Evolutionary conservation across 2,329 filamentous ascomycete species (phyloP), one percentile per base, ranked within the genome.

Genomic region (Coniochaeta sp.): DNA sequence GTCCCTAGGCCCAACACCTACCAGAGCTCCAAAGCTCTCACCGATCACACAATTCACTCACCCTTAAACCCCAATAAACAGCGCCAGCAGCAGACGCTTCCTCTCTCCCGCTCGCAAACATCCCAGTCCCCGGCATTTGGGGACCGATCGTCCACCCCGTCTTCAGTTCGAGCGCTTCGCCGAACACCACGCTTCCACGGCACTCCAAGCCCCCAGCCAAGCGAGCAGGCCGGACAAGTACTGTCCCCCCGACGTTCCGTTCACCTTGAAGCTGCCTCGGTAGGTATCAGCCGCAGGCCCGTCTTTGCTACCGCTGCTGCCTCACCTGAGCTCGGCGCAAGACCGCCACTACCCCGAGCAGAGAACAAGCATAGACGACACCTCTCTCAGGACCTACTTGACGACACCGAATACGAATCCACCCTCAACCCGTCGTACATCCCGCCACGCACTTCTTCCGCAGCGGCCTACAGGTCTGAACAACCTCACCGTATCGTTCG

Each of bases 41-140:
- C 79, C 76, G 71, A 71, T 75, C 69, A 79, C 78, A 76, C 79
- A 64, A 68, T 61, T 68, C 65, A 79, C 75, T 75, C 75, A 63
- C 67, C 69, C 61, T 69, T 69, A 63, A 64, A 64, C 52, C 57
- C 68, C 55, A 57, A 61, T 59, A 61, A 65, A 53, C 63, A 64
- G 61, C 68, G 63, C 65, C 70, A 71, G 67, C 67, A 64, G 58
- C 65, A 69, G 69, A 71, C 63, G 52, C 57, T 58, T 58, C 60
- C 63, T 58, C 62, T 53, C 61, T 53, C 57, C 69, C 52, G 63
- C 72, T 59, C 65, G 70, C 61, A 65, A 63, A 58, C 57, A 63
- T 58, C 52, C 18, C 38, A 26, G 38, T 56, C 60, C 47, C 54
- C 59, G 49, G 51, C 51, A 58, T 53, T 53, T 33, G 61, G 61